Base-by-base conservation (phyloP, 257 asterid species). In the Echium plantagineum region DNA sequence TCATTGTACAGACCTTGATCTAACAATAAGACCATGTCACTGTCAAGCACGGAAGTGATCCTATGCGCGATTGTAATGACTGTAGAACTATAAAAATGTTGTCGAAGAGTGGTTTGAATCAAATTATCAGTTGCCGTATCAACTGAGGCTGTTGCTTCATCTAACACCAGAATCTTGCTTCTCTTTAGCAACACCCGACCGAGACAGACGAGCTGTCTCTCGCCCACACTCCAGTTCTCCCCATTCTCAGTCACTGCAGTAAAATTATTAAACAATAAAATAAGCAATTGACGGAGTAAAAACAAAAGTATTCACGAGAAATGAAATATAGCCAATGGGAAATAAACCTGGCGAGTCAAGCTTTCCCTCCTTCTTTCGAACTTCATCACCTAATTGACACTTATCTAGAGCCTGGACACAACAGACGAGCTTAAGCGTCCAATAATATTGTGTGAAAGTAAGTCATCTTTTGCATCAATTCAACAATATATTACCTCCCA, bases 81-180 rank as follows among this genome's bases (percentile, higher is more conserved):
- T 0, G 98, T 91, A 3, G 85, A 87, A 63, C 83, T 82, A 0
- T 68, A 47, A 56, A 87, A 90, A 63, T 83, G 94, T 7, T 72
- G 74, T 24, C 75, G 80, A 2, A 91, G 90, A 21, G 96, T 88
- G 48, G 73, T 93, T 53, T 88, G 96, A 15, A 91, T 91, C 55
- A 88, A 68, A 66, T 82, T 88, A 51, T 91, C 96, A 2, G 98
- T 91, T 32, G 95, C 94, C 4, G 98, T 87, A 78, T 91, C 98
- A n/a, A 91, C 98, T 9, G 98, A 88, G 42, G 98, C 96, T 15
- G 96, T 91, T 22, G 98, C 98, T 75, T 91, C 96, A 31, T 91
- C 97, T 5, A 91, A 94, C 28, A 91, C 96, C 58, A 91, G 75
- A 69, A 91, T 76, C 75, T 77, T 82, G 86, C 90, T 82, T 69